A percentile compares a stretch with the other conserved stretches of the same genome.
phyloP scores from a whole-genome alignment of 129 eudicot species.

The Flaveria robusta region DNA sequence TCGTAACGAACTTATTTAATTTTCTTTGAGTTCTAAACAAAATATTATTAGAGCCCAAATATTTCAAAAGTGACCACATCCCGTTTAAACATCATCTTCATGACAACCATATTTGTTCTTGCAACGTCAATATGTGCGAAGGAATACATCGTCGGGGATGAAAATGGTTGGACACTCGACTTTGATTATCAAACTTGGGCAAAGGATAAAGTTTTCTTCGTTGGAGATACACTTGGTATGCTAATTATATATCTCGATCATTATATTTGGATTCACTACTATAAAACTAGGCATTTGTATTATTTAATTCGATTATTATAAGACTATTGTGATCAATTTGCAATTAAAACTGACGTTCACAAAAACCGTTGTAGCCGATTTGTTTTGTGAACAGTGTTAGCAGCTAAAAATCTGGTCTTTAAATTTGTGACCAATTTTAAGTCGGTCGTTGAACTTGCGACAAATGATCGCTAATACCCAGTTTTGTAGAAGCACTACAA shows the following conservation, averaged over 20 bases:
- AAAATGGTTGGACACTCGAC: conserved; percentile 36
- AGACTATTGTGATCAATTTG: too few relatives aligned
- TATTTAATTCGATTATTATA: too few relatives aligned
- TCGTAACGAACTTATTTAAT: not conserved
- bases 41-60: not conserved
- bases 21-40: not conserved
- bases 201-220: conserved; percentile 35
- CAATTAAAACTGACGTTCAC: too few relatives aligned
- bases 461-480: too few relatives aligned
- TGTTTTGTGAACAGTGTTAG: too few relatives aligned
- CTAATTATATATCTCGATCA: not conserved
- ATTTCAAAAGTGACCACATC: conserved; percentile 26
- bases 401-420: too few relatives aligned
- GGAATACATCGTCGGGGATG: conserved; percentile 32
- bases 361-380: too few relatives aligned
- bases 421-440: too few relatives aligned
- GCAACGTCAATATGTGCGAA: conserved; percentile 24
- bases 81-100: conserved; percentile 6
- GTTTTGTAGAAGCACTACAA: too few relatives aligned
- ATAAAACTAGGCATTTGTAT: too few relatives aligned
- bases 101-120: conserved; percentile 22
- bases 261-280: too few relatives aligned
- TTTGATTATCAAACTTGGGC: conserved; percentile 41
- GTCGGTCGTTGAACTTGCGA: too few relatives aligned
- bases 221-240: conserved; percentile 42